Percentiles rank a stretch among this genome's conserved stretches.
Evolutionary conservation across 495 filamentous ascomycete genomes (phyloP).

Genomic region (Neurospora sp.): DNA sequence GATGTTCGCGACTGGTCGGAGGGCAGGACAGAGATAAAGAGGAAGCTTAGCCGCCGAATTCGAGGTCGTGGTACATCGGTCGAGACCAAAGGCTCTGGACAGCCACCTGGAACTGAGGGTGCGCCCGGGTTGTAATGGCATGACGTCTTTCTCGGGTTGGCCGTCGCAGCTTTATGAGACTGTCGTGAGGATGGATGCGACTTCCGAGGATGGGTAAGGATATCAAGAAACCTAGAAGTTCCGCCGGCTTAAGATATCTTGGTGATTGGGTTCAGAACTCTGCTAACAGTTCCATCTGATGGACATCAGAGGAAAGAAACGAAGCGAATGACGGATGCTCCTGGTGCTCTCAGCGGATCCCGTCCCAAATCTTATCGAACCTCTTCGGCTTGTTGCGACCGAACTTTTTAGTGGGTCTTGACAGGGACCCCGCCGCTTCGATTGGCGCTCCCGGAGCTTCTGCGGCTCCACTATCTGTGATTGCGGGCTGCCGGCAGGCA

Average conservation of each 20-base stretch:
- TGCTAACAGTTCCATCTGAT: not conserved
- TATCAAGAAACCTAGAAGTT: not conserved
- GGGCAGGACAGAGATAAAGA: slow-evolving; percentile 35
- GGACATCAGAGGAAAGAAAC: not conserved
- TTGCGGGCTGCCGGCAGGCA: not conserved
- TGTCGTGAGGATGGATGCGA: not conserved
- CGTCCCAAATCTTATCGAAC: not conserved
- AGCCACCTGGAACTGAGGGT: slow-evolving; percentile 27
- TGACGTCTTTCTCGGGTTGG: not conserved
- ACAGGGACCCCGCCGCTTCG: not conserved
- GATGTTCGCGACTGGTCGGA: slow-evolving; percentile 6
- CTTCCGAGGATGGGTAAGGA: not conserved
- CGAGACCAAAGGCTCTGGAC: slow-evolving; percentile 29
- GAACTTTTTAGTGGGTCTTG: not conserved
- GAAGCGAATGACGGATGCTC: not conserved
- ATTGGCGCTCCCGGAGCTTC: not conserved
- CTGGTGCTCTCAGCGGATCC: not conserved
- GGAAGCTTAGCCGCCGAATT: slow-evolving; percentile 17
- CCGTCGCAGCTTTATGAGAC: not conserved
- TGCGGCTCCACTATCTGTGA: not conserved
- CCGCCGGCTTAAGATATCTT: not conserved
- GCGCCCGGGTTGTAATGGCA: slow-evolving; percentile 15
- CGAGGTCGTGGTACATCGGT: slow-evolving; percentile 18
- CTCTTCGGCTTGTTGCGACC: not conserved
- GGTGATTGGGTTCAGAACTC: not conserved